Evolutionary conservation across 1,284 basidiomycete species (phyloP), one percentile per base, ranked within the genome.

Genomic region (Laetiporus sulphureus): DNA sequence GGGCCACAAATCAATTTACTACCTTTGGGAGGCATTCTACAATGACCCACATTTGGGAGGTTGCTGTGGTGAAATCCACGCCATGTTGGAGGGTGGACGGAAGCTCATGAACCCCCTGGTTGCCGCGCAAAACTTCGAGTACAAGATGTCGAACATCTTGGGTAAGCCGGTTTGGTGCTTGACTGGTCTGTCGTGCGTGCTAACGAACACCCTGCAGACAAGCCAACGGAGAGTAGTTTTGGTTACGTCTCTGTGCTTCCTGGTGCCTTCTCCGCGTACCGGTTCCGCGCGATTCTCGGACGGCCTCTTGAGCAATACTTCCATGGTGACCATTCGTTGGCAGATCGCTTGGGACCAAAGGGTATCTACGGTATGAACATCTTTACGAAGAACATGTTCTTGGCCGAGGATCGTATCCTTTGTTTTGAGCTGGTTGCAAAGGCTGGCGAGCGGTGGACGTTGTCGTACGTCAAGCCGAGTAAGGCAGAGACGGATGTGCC

Each of bases 281-380:
- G 91, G 22, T 98, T 69, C 66, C 79, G 85, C 19, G 94, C 96
- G 19, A 93, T 99, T 53, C 80, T 84, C 48, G 95, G 95, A 2
- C 74, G 89, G 7, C 94, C 95, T 4, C 75, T 99, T 20, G 88
- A 95, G 57, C 94, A 98, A 62, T 98, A 98, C 68, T 98, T 98
- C 75, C 94, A 98, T 57, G 95, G 95, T 54, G 95, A 99, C 60
- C 93, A 97, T 62, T 92, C 90, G 1, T 68, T 94, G 56, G 92
- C 94, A 15, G 91, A 93, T 52, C 82, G 93, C 42, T 76, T 97
- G 27, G 95, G 94, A 15, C 73, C 83, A 32, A 96, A 97, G 68
- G 95, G 94, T 66, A 87, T 96, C 44, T 84, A 96, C 52, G 91
- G 93, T 25, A 98, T 98, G 95, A 86, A 87, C 63, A 99, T 99